Percentiles rank a stretch among this genome's conserved stretches.
These are phyloP conservation scores for Ceriops decandra DNA, from an alignment of 345 rosid species.

Conservation along the genomic window DNA sequence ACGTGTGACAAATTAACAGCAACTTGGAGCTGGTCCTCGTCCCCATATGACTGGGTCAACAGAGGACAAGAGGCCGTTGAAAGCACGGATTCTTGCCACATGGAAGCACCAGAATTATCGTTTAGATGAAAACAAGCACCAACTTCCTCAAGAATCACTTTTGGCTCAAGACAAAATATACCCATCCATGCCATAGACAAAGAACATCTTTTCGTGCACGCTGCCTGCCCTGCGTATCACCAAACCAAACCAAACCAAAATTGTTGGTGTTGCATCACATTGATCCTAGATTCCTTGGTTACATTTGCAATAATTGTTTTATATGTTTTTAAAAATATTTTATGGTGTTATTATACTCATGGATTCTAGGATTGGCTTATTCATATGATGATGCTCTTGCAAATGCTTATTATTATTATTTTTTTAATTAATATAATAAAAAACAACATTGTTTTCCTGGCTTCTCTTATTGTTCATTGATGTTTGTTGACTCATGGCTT, in stretches of 20 bases:
- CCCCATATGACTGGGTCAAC: conserved; percentile 29
- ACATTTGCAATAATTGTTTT: background rate
- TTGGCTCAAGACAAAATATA: background rate
- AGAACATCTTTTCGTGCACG: conserved; percentile 20
- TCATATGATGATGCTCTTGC: too few relatives aligned
- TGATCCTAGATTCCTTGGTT: background rate
- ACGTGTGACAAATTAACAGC: too few relatives aligned
- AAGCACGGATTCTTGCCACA: conserved; percentile 32
- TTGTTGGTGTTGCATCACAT: conserved; percentile 5
- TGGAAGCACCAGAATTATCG: conserved; percentile 37
- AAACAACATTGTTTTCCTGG: too few relatives aligned
- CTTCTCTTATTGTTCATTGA: background rate
- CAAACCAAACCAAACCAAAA: background rate
- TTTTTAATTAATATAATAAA: too few relatives aligned
- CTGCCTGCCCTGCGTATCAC: conserved; percentile 10
- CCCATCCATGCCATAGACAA: conserved; percentile 4
- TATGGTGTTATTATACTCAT: too few relatives aligned
- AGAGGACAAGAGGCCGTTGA: conserved; percentile 1
- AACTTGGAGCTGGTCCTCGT: background rate
- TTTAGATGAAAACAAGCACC: conserved; percentile 26
- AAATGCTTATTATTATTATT: too few relatives aligned
- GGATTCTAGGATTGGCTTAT: too few relatives aligned
- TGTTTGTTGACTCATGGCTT: background rate
- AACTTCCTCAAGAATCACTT: conserved; percentile 13
- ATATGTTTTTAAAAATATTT: too few relatives aligned